Conservation (phyloP, 2,329 filamentous ascomycete genomes). For the Cladosporium colombiae region DNA sequence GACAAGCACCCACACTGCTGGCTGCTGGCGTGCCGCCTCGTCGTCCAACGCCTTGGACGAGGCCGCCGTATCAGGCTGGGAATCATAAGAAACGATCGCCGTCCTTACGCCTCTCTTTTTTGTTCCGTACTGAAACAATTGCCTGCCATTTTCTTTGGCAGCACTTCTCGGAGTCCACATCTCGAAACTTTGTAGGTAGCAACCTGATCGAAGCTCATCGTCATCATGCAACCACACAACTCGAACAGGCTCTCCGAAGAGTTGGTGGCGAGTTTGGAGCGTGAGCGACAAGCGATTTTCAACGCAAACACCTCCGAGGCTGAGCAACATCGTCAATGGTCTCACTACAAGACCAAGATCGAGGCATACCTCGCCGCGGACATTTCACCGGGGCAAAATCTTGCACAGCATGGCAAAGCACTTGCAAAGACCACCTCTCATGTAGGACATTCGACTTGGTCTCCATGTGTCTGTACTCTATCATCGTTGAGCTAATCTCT, state of each 20-base stretch:
- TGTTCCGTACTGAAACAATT: background rate
- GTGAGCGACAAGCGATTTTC: conserved; percentile 41
- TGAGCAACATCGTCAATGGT: conserved; percentile 40
- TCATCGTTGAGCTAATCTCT: background rate
- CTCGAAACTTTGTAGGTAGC: background rate
- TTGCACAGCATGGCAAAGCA: background rate
- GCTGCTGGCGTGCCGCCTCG: background rate
- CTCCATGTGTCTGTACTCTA: background rate
- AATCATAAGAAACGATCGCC: background rate
- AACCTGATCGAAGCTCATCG: background rate
- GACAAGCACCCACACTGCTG: background rate
- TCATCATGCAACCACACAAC: background rate
- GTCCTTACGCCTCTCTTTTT: background rate
- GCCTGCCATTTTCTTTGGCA: background rate
- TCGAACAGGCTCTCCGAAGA: background rate
- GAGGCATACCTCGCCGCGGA: conserved; percentile 22
- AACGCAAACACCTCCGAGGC: conserved; percentile 36
- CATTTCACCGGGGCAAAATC: background rate
- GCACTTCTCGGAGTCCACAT: background rate
- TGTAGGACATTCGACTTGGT: background rate
- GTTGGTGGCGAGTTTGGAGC: conserved; percentile 30
- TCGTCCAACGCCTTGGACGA: background rate
- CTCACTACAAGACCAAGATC: conserved; percentile 30
- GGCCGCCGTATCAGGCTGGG: background rate
- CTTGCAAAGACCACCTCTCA: background rate